phyloP scores from a whole-genome alignment of 164 flowering plant species.

The Dillenia suffruticosa region DNA sequence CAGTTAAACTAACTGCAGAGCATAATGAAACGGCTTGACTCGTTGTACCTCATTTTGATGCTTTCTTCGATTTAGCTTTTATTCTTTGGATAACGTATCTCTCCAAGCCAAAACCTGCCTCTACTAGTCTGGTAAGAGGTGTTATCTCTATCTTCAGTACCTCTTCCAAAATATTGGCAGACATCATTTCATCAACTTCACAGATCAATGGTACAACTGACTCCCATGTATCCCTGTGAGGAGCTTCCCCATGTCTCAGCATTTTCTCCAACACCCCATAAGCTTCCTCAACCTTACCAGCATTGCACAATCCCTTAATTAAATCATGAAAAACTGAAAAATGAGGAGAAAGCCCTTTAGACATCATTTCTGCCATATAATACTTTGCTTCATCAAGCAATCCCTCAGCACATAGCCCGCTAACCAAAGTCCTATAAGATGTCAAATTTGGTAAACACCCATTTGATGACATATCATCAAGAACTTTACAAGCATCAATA shows the following conservation, averaged over 20 bases:
- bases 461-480: constrained; percentile 67
- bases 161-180: constrained; percentile 22
- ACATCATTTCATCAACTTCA: constrained; percentile 33
- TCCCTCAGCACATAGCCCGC: constrained; percentile 70
- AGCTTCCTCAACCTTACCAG: constrained; percentile 68
- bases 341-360: constrained; percentile 69
- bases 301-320: constrained; percentile 60
- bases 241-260: constrained; percentile 55
- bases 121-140: constrained; percentile 45
- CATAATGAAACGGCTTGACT: too few species aligned
- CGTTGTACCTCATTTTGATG: background rate
- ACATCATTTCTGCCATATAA: constrained; percentile 58
- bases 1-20: too few species aligned
- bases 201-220: constrained; percentile 50
- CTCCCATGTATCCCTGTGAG: constrained; percentile 61
- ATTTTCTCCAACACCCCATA: constrained; percentile 42
- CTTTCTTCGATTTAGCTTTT: constrained; percentile 22
- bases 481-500: constrained; percentile 69
- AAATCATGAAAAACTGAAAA: constrained; percentile 61
- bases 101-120: constrained; percentile 50
- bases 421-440: constrained; percentile 73
- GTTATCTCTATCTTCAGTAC: constrained; percentile 44
- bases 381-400: constrained; percentile 61
- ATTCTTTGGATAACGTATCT: constrained; percentile 45
- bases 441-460: constrained; percentile 83